A percentile compares a stretch with the other conserved stretches of the same genome.
These are phyloP conservation scores for Pythium folliculosum DNA, from an alignment of 352 stramenopile species.

Conservation along the genomic window DNA sequence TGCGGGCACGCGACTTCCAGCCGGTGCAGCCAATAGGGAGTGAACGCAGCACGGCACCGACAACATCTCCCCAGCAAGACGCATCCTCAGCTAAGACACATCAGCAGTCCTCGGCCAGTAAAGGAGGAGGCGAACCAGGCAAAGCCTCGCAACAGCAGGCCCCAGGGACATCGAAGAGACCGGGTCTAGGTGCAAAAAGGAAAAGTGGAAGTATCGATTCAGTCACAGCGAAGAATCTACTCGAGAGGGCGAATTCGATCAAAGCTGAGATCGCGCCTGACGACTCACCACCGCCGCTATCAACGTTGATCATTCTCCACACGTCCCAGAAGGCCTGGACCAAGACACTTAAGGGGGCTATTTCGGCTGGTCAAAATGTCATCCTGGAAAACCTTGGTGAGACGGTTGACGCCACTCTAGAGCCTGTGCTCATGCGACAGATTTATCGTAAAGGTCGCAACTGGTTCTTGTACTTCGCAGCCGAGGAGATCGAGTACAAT, in stretches of 20 bases:
- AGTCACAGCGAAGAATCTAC: not conserved
- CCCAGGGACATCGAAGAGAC: not conserved
- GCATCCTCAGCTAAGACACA: not conserved
- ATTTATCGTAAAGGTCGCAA: constrained; percentile 88
- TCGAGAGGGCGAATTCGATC: constrained; percentile 2
- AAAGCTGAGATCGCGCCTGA: constrained; percentile 5
- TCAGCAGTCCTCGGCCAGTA: not conserved
- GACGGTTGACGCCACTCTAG: constrained; percentile 82
- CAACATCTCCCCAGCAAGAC: not conserved
- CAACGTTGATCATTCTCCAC: constrained; percentile 68
- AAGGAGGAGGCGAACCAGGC: not conserved
- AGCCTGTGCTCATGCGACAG: constrained; percentile 89
- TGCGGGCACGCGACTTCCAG: constrained; percentile 62
- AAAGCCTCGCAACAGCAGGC: not conserved
- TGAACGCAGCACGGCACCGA: not conserved
- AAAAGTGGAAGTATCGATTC: constrained; percentile 1
- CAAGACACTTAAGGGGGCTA: constrained; percentile 70
- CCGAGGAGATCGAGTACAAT: constrained; percentile 91
- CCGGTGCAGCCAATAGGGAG: constrained; percentile 8
- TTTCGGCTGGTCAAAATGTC: constrained; percentile 74
- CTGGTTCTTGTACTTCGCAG: constrained; percentile 87
- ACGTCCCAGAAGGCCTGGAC: constrained; percentile 79
- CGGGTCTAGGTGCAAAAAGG: not conserved
- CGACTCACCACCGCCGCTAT: not conserved
- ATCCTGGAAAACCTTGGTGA: constrained; percentile 92